Base-by-base conservation (phyloP, 2,329 filamentous ascomycete species). In the Fusarium musae region DNA sequence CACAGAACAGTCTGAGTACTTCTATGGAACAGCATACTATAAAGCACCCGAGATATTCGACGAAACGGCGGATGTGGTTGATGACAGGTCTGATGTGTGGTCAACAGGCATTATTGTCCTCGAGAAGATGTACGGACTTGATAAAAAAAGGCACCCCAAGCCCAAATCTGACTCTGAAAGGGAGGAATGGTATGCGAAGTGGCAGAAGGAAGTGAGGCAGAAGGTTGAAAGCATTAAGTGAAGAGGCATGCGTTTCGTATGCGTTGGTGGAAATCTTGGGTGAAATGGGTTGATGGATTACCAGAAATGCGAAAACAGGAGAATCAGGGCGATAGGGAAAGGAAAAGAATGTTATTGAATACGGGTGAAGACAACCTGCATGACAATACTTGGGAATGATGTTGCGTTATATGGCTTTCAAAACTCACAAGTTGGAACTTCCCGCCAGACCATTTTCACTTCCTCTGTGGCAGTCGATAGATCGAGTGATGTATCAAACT, bases 1-100 rank as follows among this genome's bases (percentile, higher is more conserved):
- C 42, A 44, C 42, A 11, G 42, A 44, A 0, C n/a, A 26, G 16
- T 26, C n/a, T 0, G 42, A 44, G 10, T 44, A 44, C 16, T 44
- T 44, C n/a, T 44, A 44, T 44, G 42, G 42, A 3, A 17, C 42
- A 2, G n/a, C 42, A 12, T 26, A 26, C 16, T 44, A 26, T 1
- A 26, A 44, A 7, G n/a, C 42, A 12, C 42, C n/a, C 4, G 42
- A 44, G 7, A 23, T 44, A 10, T 44, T 44, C 3, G n/a, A 26
- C 0, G n/a, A 44, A 8, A 8, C 4, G 0, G 16, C n/a, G 4
- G n/a, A 44, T 9, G 42, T 26, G 4, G 16, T 26, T 4, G n/a
- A 44, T 19, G 16, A 44, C 0, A 44, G n/a, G n/a, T 44, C 42
- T 44, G 42, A 26, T 12, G 42, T 44, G 6, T 44, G 42, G 42